These are phyloP conservation scores for Plantago lanceolata DNA, from an alignment of 305 asterid genomes.

Conservation along the genomic window DNA sequence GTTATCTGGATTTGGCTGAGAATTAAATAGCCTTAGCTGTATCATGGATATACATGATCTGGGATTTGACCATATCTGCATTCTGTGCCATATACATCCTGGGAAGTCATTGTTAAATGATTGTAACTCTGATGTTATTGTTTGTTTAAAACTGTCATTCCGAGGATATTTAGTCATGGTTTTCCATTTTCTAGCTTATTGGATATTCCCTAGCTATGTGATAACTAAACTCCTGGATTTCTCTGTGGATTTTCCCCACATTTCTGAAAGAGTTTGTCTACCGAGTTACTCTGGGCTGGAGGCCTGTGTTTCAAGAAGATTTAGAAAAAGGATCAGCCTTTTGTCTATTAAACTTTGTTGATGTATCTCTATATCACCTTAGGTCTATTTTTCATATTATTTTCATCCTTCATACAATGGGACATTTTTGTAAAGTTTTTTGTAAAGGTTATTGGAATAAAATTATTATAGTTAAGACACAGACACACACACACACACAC, in stretches of 20 bases:
- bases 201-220: background rate
- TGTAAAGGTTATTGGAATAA: background rate
- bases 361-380: background rate
- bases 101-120: background rate
- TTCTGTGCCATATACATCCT: background rate
- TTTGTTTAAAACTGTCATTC: background rate
- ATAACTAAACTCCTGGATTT: background rate
- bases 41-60: background rate
- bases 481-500: background rate
- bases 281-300: background rate
- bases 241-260: background rate
- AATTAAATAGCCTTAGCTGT: background rate
- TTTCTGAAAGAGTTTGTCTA: slow-evolving; percentile 1
- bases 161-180: background rate
- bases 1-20: too few species aligned
- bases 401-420: background rate
- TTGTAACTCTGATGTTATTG: background rate
- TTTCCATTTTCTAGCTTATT: background rate
- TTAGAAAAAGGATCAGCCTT: background rate
- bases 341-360: too few species aligned
- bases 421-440: background rate
- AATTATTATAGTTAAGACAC: background rate
- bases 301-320: too few species aligned
- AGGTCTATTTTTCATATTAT: background rate
- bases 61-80: background rate